A percentile compares a stretch with the other conserved stretches of the same genome.
Evolutionary conservation across 306 rosid genomes (phyloP).

Genomic region (Casuarina cunninghamiana): DNA sequence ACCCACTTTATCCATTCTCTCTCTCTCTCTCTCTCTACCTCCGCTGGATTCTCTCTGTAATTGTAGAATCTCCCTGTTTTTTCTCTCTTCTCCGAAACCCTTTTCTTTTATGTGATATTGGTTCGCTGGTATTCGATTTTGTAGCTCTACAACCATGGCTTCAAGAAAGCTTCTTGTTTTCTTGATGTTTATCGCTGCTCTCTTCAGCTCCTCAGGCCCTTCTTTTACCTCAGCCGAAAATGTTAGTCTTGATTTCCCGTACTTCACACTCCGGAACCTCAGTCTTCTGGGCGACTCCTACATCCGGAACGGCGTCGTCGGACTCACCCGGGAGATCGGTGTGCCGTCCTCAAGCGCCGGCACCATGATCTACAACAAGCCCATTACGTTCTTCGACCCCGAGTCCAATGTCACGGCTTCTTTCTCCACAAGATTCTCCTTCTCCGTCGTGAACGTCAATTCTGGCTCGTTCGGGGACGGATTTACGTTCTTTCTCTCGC

Average conservation of each 20-base stretch:
- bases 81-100: slow-evolving; percentile 1
- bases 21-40: background rate
- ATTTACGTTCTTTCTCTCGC: slow-evolving; percentile 66
- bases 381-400: slow-evolving; percentile 46
- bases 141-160: slow-evolving; percentile 30
- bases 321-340: slow-evolving; percentile 64
- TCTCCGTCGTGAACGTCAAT: slow-evolving; percentile 48
- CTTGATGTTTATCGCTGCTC: background rate
- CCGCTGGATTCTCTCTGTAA: background rate
- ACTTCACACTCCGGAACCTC: slow-evolving; percentile 74
- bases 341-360: slow-evolving; percentile 78
- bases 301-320: slow-evolving; percentile 63
- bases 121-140: background rate
- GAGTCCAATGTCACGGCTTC: slow-evolving; percentile 56
- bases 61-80: background rate
- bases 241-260: slow-evolving; percentile 45
- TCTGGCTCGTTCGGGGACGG: slow-evolving; percentile 65
- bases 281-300: slow-evolving; percentile 83
- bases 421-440: slow-evolving; percentile 65
- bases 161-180: slow-evolving; percentile 41
- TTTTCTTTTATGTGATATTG: background rate
- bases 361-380: slow-evolving; percentile 51
- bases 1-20: background rate
- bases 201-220: slow-evolving; percentile 4
- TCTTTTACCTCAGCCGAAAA: slow-evolving; percentile 20